Evolutionary conservation across 768 basidiomycete species (phyloP).

Genomic region (Exidia glandulosa): DNA sequence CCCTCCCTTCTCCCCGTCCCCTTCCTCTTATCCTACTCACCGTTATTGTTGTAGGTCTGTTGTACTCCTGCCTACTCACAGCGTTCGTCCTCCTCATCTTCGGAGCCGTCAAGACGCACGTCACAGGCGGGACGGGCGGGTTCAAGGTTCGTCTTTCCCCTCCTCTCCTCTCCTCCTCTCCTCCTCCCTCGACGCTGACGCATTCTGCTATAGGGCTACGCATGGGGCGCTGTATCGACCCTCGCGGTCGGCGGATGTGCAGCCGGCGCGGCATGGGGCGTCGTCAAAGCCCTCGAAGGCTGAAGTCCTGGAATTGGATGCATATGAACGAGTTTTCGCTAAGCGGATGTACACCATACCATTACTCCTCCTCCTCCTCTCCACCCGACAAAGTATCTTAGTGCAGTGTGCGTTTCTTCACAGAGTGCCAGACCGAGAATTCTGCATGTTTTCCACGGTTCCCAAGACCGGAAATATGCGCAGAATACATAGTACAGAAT

Average conservation of each 20-base stretch:
- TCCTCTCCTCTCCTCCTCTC: background rate
- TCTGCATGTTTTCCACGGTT: too few species aligned
- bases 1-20: background rate
- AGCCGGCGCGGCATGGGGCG: constrained; percentile 60
- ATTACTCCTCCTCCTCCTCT: too few species aligned
- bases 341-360: too few species aligned
- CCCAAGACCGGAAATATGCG: too few species aligned
- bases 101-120: constrained; percentile 55
- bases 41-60: constrained; percentile 29
- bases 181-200: constrained; percentile 67
- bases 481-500: too few species aligned
- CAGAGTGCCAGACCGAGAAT: too few species aligned
- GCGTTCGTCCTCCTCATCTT: constrained; percentile 80
- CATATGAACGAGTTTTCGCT: too few species aligned
- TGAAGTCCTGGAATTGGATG: too few species aligned
- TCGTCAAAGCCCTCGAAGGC: constrained; percentile 41
- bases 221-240: constrained; percentile 82
- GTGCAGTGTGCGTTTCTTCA: too few species aligned
- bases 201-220: constrained; percentile 61
- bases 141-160: background rate
- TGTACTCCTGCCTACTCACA: constrained; percentile 72
- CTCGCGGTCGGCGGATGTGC: constrained; percentile 84
- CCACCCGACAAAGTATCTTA: too few species aligned
- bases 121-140: constrained; percentile 15
- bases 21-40: background rate